Evolutionary conservation across 2,329 filamentous ascomycete species (phyloP), one percentile per base, ranked within the genome.

Genomic region (Simplicillium aogashimaense): DNA sequence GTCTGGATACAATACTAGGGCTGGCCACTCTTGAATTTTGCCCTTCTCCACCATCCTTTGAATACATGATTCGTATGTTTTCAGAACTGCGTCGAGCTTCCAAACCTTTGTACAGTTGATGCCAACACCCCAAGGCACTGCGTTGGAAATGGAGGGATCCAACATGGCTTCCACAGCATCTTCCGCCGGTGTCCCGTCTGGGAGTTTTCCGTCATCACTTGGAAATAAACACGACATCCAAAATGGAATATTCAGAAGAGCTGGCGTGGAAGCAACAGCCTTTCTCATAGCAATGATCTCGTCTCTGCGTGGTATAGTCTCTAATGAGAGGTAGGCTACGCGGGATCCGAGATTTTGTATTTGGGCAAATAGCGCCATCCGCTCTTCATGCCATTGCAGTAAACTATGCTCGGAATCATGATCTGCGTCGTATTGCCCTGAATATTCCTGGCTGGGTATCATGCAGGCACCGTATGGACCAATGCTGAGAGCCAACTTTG

Each of bases 21-120:
- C 66, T 1, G 78, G 78, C 61, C 66, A 69, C 6, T 53, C 50
- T 0, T 44, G 15, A 2, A 67, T 39, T 12, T 56, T 48, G 1
- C 62, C 60, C 4, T 54, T 47, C 4, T 51, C 38, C 2, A 66
- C 41, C 47, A 75, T 39, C n/a, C 43, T 46, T 9, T 45, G 43
- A 13, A 78, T 53, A 8, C 62, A 66, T 3, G 58, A 62, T 49
- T 81, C 75, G 38, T 74, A 81, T 37, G 70, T 62, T 14, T 56
- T 58, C 14, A 86, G 58, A 13, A 83, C 57, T 1, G 58, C 52
- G 2, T 71, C 68, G 25, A 86, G 63, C 53, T 82, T 78, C 37
- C 70, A 65, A 29, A 84, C 69, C 54, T 81, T 83, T 30, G 72
- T 83, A 55, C 80, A 84, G 57, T 84, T 84, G 51, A 84, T 70